Conservation (phyloP, 2,329 filamentous ascomycete species). For the Pyricularia grisea region DNA sequence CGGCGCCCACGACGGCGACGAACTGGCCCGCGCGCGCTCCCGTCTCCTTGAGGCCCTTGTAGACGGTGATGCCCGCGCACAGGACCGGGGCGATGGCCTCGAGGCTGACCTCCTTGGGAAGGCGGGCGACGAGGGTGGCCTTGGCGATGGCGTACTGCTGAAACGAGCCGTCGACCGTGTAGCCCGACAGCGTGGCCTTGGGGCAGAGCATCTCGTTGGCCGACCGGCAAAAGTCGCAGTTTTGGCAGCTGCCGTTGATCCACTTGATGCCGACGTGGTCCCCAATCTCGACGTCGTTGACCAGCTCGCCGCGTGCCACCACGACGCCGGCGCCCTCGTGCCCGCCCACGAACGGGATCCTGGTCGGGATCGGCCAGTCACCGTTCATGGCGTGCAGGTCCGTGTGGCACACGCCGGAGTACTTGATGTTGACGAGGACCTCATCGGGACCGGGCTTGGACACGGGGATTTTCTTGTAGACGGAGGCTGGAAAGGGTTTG, state of each 20-base stretch:
- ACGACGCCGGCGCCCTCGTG: slow-evolving; percentile 77
- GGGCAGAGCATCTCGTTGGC: slow-evolving; percentile 76
- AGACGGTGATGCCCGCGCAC: slow-evolving; percentile 67
- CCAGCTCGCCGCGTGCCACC: slow-evolving; percentile 68
- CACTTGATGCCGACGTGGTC: slow-evolving; percentile 87
- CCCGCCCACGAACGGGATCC: slow-evolving; percentile 78
- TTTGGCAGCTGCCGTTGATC: slow-evolving; percentile 80
- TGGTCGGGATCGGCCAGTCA: slow-evolving; percentile 78
- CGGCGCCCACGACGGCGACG: slow-evolving; percentile 66
- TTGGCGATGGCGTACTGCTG: slow-evolving; percentile 89
- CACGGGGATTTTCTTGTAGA: slow-evolving; percentile 77
- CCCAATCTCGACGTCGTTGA: slow-evolving; percentile 69
- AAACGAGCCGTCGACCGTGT: slow-evolving; percentile 88
- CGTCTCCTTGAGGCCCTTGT: slow-evolving; percentile 68
- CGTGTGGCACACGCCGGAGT: slow-evolving; percentile 67
- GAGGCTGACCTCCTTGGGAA: slow-evolving; percentile 67
- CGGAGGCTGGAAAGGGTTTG: slow-evolving; percentile 33
- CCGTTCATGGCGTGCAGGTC: slow-evolving; percentile 72
- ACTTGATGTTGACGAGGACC: slow-evolving; percentile 28
- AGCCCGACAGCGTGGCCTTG: slow-evolving; percentile 69
- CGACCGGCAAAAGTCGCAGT: slow-evolving; percentile 75
- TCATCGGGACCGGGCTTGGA: slow-evolving; percentile 40
- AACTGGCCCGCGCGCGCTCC: slow-evolving; percentile 56
- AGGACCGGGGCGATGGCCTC: slow-evolving; percentile 70
- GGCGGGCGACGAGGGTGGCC: slow-evolving; percentile 72